Evolutionary conservation across 139 green algal species (phyloP).

Genomic region (Trebouxia sp.): DNA sequence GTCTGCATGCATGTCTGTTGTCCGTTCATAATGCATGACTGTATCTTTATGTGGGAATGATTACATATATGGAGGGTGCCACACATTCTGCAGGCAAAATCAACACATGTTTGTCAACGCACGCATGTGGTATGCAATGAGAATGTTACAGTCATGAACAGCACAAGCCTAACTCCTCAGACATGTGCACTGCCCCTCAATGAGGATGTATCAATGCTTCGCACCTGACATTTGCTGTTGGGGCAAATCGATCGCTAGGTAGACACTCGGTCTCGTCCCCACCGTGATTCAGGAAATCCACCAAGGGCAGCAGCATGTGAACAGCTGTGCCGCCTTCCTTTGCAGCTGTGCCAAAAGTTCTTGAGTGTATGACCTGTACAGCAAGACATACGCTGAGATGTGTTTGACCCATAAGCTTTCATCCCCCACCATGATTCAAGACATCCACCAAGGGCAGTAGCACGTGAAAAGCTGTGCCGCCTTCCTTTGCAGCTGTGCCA

Average conservation of each 20-base stretch:
- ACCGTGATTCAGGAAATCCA: constrained; percentile 85
- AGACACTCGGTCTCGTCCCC: constrained; percentile 58
- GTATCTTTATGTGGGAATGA: too few relatives aligned
- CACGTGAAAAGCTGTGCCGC: too few relatives aligned
- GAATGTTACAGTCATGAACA: background rate
- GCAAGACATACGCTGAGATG: background rate
- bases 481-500: background rate
- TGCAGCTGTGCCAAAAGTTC: constrained; percentile 74
- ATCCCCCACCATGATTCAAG: too few relatives aligned
- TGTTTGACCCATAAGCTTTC: too few relatives aligned
- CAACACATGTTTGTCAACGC: background rate
- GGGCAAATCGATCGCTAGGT: background rate
- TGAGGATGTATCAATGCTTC: background rate
- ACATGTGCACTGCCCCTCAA: background rate
- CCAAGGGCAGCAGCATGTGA: constrained; percentile 69
- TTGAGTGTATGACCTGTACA: constrained; percentile 68
- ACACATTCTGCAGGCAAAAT: too few relatives aligned
- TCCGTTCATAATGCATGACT: too few relatives aligned
- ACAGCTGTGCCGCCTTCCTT: constrained; percentile 62
- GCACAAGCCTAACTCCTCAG: background rate
- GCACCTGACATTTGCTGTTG: constrained; percentile 46
- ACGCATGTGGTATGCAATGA: background rate
- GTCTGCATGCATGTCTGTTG: background rate
- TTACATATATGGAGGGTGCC: too few relatives aligned
- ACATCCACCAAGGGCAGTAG: too few relatives aligned